Base-by-base conservation (phyloP, 306 rosid species). In the Lotus japonicus region DNA sequence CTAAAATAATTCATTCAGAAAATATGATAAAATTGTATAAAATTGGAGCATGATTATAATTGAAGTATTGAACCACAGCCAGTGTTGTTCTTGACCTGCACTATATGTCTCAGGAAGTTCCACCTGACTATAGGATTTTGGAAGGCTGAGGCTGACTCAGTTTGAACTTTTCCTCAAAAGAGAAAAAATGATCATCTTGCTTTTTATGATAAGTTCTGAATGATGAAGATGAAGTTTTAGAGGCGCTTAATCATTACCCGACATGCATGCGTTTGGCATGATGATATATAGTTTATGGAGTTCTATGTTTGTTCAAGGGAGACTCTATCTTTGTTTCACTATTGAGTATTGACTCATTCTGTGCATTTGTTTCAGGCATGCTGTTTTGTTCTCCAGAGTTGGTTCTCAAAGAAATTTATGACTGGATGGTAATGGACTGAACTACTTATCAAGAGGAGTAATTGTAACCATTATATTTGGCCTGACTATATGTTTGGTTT, bases 361-460 rank as follows among this genome's bases (percentile, higher is more conserved):
- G 64, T 55, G 26, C 16, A 23, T n/a, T 36, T 78, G 68, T 46
- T 71, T 71, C 83, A 92, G 98, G 98, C 96, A 15, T 92, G 96
- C 80, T 89, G 88, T 77, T 92, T 77, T 78, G 92, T 92, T 76
- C 92, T 92, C 56, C 96, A 92, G 72, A 92, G 95, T 78, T 92
- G 98, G 96, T 82, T 85, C 58, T 92, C 98, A 6, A 92, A 89
- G 90, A 92, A 92, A 78, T 89, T 92, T 81, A 92, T 92, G 96
- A 92, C 96, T 50, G 96, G 98, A 85, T 87, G 95, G 98, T 92
- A 84, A 78, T 41, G 76, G 53, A 53, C 53, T 58, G 41, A 41
- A 44, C 48, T 63, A 18, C 63, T 79, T 17, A 69, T 38, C 26
- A 57, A 76, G 64, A 58, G 1, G 38, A 2, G 66, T 42, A 12